Evolutionary conservation across 2,329 filamentous ascomycete genomes (phyloP), one percentile per base, ranked within the genome.

Genomic region (Reticulascus tulasneorum): DNA sequence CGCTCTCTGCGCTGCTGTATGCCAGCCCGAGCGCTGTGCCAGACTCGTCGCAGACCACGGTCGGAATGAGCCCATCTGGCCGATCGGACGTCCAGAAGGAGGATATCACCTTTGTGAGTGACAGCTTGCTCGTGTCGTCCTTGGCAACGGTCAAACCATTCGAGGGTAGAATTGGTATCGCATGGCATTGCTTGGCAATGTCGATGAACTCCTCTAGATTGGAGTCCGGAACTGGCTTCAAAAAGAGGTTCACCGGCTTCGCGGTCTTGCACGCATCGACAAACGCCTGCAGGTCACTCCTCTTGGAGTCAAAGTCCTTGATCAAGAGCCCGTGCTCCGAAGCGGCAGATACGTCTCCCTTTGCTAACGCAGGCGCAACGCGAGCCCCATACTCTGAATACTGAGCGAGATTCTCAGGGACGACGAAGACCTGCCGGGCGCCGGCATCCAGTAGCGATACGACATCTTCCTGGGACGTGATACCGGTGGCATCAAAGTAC

Each of bases 1-100:
- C 80, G 57, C 91, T 97, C 60, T 94, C 86, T 45, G 85, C 79
- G 55, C 86, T 96, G 63, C 90, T 95, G 71, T 96, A 98, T 13
- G 96, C 93, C 46, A 98, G 66, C 1, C 93, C 93, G 11, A 98
- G 69, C 8, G 88, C 86, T 15, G 85, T 71, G 2, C 89, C 90
- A 31, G 84, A 72, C 68, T 95, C 87, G 56, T 98, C 88, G 2
- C 86, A 89, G 7, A 98, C 93, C 5, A 95, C 77, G 0, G 93
- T 98, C 2, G 93, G 84, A 48, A 94, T 79, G 8, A 98, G 73
- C 8, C 85, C 84, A 55, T 96, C 94, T 5, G 79, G 63, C 45
- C 89, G 77, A 60, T 98, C 93, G 24, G 86, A 87, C 45, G 76
- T 82, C 63, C 89, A 89, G 46, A 82, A 80, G 3, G 78, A 73